Percentiles rank a stretch among this genome's conserved stretches.
phyloP scores from a whole-genome alignment of 495 filamentous ascomycete species.

The Parathielavia hyrcaniae region DNA sequence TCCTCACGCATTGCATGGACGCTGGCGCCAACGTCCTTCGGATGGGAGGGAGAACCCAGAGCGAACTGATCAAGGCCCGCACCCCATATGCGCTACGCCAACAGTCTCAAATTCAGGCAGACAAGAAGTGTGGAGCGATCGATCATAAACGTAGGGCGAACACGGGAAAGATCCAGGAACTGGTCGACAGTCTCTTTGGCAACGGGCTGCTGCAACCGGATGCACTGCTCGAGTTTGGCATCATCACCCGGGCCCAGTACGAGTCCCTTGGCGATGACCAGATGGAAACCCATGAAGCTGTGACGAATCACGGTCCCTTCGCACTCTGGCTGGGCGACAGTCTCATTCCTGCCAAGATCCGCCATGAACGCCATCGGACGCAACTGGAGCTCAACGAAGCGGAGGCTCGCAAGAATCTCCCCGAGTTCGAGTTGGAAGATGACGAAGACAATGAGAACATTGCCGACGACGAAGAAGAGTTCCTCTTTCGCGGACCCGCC shows the following conservation, averaged over 20 bases:
- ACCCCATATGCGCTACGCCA: constrained; percentile 59
- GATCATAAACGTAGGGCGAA: constrained; percentile 26
- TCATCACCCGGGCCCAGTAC: constrained; percentile 58
- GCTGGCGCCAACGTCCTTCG: constrained; percentile 66
- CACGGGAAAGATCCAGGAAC: constrained; percentile 35
- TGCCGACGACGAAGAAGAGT: constrained; percentile 38
- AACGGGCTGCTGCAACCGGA: constrained; percentile 44
- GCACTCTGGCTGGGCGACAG: constrained; percentile 56
- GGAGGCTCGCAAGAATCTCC: constrained; percentile 18
- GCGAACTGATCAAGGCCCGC: constrained; percentile 55
- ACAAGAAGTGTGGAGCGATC: constrained; percentile 22
- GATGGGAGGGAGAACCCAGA: constrained; percentile 67
- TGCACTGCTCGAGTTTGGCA: constrained; percentile 42
- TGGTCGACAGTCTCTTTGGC: constrained; percentile 47
- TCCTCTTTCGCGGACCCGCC: constrained; percentile 31
- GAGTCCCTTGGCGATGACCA: constrained; percentile 53
- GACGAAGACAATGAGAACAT: constrained; percentile 37
- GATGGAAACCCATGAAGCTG: constrained; percentile 42
- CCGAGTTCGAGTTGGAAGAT: constrained; percentile 36
- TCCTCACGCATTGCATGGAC: constrained; percentile 59
- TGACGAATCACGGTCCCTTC: constrained; percentile 45
- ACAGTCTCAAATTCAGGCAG: constrained; percentile 15
- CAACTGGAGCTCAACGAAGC: constrained; percentile 29
- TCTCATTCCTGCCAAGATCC: constrained; percentile 28
- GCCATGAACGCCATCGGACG: constrained; percentile 17